phyloP scores from a whole-genome alignment of 192 early-diverging fungal genomes.

The Backusella mclennaniae region DNA sequence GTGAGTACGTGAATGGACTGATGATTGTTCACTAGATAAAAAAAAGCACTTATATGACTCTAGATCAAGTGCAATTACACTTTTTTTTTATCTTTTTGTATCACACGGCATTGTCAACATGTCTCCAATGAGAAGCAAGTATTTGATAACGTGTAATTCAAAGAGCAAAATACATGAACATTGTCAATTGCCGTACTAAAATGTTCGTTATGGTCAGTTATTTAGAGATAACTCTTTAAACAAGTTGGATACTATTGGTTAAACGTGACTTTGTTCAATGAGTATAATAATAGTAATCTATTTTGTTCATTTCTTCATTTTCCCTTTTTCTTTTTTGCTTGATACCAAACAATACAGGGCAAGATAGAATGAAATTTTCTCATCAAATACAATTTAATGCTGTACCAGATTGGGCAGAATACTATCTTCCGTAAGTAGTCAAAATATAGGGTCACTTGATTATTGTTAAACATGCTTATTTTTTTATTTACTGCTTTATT shows the following conservation, averaged over 20 bases:
- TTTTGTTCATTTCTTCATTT: conserved; percentile 1
- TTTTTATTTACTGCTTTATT: neutral
- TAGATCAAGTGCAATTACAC: neutral
- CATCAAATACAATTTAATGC: conserved; percentile 81
- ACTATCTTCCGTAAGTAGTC: conserved; percentile 53
- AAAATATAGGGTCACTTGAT: neutral
- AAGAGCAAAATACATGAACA: neutral
- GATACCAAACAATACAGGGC: neutral
- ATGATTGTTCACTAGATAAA: neutral
- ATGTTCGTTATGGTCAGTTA: neutral
- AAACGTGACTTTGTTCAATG: conserved; percentile 1
- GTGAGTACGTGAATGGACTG: neutral
- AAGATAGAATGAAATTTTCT: conserved; percentile 75
- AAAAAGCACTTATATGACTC: neutral
- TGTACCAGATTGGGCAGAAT: conserved; percentile 69
- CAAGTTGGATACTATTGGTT: neutral
- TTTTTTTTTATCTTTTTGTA: neutral
- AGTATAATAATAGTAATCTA: neutral
- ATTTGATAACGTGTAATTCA: neutral
- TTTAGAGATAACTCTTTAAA: neutral
- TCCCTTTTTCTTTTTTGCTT: neutral
- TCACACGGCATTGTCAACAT: neutral
- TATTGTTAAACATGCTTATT: neutral
- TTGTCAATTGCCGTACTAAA: neutral
- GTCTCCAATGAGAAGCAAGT: neutral